Conservation (phyloP, 208 protist species). For the Lotmaria passim region DNA sequence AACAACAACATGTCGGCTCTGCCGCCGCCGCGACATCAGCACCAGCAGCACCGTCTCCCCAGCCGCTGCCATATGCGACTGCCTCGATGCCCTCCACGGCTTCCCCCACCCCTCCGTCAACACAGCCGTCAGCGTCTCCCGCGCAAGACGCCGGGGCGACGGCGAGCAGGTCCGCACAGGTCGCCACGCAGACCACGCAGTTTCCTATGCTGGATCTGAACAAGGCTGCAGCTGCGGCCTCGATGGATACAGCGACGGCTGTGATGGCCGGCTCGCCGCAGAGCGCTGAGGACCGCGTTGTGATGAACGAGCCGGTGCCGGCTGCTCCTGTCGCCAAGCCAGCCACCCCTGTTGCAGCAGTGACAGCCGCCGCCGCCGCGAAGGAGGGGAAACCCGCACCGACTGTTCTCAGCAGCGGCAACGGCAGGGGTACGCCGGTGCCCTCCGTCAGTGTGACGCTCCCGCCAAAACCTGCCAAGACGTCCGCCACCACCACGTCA, state of each 20-base stretch:
- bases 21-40: background rate
- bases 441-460: background rate
- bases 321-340: too few species aligned
- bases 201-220: background rate
- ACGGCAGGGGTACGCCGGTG: background rate
- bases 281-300: background rate
- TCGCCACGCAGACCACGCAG: background rate
- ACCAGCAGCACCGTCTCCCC: background rate
- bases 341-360: background rate
- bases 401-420: too few species aligned
- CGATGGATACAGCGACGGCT: background rate
- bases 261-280: background rate
- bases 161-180: background rate
- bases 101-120: too few species aligned
- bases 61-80: background rate
- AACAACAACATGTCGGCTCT: too few species aligned
- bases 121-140: background rate
- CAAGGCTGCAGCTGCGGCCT: too few species aligned
- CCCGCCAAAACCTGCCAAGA: background rate
- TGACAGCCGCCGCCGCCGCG: too few species aligned
- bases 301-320: background rate
- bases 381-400: too few species aligned
- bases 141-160: background rate
- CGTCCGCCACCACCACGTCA: background rate
- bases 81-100: too few species aligned